phyloP scores from a whole-genome alignment of 805 yeast species.

The Pichia exigua region DNA sequence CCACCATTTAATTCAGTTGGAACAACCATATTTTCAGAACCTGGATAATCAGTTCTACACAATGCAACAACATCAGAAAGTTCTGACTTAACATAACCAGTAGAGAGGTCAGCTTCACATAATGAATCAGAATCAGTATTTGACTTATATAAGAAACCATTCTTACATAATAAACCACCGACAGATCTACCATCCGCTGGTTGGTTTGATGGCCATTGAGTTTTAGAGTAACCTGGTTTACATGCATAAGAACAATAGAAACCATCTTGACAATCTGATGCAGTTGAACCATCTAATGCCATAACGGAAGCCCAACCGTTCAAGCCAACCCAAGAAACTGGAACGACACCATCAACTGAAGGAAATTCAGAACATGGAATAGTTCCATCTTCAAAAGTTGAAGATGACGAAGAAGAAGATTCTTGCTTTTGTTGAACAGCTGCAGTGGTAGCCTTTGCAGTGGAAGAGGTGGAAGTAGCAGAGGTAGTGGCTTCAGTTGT shows the following conservation, averaged over 20 bases:
- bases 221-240: conserved; percentile 73
- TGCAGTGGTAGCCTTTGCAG: background rate
- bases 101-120: conserved; percentile 57
- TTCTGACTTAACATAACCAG: conserved; percentile 47
- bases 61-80: conserved; percentile 48
- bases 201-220: conserved; percentile 68
- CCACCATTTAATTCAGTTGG: conserved; percentile 60
- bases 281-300: conserved; percentile 31
- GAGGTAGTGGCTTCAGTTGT: conserved; percentile 15
- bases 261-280: conserved; percentile 55
- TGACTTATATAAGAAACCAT: conserved; percentile 55
- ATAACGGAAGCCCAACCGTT: conserved; percentile 69
- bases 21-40: conserved; percentile 72
- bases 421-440: conserved; percentile 4
- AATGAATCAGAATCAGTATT: conserved; percentile 43
- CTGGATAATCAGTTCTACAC: conserved; percentile 77
- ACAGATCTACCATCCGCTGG: conserved; percentile 63
- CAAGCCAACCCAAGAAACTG: conserved; percentile 46
- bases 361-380: conserved; percentile 64
- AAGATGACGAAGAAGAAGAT: conserved; percentile 30
- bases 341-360: conserved; percentile 53
- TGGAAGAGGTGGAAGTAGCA: background rate
- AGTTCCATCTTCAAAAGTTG: conserved; percentile 61
- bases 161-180: conserved; percentile 59
- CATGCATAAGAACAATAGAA: conserved; percentile 73